Conservation (phyloP, 345 rosid species). For the Citrus mangshanensis region DNA sequence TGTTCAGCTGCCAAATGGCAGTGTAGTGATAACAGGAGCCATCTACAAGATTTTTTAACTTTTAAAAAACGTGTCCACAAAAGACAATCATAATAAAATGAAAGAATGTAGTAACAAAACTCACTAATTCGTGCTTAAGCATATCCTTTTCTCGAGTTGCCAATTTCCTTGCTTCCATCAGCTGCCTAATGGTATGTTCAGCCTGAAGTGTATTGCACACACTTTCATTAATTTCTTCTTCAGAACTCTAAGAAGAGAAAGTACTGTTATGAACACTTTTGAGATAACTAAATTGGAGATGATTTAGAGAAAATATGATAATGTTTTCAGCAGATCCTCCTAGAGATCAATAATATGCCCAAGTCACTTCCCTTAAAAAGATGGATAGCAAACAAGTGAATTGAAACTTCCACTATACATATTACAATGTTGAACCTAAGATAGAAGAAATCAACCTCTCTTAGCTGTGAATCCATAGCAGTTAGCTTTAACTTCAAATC, state of each 20-base stretch:
- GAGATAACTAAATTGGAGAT: background rate
- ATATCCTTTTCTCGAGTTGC: constrained; percentile 31
- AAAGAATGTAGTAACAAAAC: constrained; percentile 7
- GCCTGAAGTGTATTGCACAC: constrained; percentile 33
- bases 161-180: constrained; percentile 38
- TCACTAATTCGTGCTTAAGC: constrained; percentile 38
- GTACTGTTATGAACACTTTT: background rate
- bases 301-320: background rate
- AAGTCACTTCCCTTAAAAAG: background rate
- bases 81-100: background rate
- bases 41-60: background rate
- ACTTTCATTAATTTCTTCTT: background rate
- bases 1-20: background rate
- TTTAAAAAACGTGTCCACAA: background rate
- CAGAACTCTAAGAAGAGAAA: background rate
- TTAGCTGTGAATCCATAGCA: constrained; percentile 30
- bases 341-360: background rate
- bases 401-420: background rate
- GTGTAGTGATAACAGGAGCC: background rate
- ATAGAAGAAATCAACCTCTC: constrained; percentile 26
- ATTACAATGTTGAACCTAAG: background rate
- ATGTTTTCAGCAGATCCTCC: background rate
- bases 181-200: constrained; percentile 32
- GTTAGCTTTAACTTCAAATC: constrained; percentile 34
- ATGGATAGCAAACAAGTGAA: no score